Conservation (phyloP, 768 basidiomycete genomes). For the Trametes coccinea region DNA sequence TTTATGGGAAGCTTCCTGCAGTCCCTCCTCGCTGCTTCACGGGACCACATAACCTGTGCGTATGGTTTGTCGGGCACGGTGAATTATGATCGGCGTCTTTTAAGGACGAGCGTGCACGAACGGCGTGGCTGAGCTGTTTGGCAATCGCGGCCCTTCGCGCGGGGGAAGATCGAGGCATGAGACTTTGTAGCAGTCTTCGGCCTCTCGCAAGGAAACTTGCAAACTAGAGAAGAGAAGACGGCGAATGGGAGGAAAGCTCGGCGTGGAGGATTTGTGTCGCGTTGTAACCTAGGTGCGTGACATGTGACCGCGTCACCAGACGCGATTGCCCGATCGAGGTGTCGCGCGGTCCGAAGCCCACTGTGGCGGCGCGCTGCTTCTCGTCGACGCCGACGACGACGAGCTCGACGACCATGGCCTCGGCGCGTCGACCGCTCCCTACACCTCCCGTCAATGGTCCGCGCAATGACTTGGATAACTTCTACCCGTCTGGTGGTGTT, state of each 20-base stretch:
- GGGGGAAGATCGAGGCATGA: neutral
- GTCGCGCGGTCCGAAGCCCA: constrained; percentile 18
- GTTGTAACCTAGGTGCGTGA: constrained; percentile 10
- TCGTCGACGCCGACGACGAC: constrained; percentile 13
- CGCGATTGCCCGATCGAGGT: constrained; percentile 18
- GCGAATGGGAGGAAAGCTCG: neutral
- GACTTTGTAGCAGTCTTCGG: neutral
- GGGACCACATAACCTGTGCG: constrained; percentile 5
- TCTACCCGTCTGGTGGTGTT: constrained; percentile 12
- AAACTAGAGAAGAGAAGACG: neutral
- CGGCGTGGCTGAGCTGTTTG: constrained; percentile 1
- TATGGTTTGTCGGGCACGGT: neutral
- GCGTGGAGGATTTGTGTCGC: constrained; percentile 1
- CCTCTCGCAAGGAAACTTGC: neutral
- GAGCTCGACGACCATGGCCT: constrained; percentile 25
- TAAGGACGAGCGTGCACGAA: neutral
- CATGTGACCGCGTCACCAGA: constrained; percentile 13
- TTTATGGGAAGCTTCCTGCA: constrained; percentile 1
- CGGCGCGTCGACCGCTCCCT: constrained; percentile 35
- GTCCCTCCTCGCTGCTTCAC: constrained; percentile 8
- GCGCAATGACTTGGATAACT: constrained; percentile 11
- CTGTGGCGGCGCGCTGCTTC: constrained; percentile 12
- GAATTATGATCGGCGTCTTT: constrained; percentile 13
- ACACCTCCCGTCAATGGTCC: constrained; percentile 25
- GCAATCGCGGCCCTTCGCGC: neutral